Evolutionary conservation across 768 basidiomycete species (phyloP).

Genomic region (Suillus variegatus): DNA sequence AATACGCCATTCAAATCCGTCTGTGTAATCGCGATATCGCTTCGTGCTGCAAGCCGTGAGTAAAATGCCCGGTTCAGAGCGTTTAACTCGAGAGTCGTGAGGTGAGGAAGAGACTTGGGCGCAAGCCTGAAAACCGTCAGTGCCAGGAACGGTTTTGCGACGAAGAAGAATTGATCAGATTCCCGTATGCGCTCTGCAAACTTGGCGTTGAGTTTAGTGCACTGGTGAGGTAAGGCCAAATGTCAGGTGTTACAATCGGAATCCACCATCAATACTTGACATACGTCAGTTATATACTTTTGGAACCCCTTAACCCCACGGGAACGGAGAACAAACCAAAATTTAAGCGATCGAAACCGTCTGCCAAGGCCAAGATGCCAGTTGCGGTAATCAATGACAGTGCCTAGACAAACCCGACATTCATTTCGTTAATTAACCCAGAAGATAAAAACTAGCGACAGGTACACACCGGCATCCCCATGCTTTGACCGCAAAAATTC

Average conservation of each 20-base stretch:
- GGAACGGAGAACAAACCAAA: slow-evolving; percentile 90
- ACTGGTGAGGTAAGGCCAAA: slow-evolving; percentile 39
- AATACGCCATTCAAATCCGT: slow-evolving; percentile 72
- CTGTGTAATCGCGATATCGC: slow-evolving; percentile 75
- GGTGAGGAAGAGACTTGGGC: slow-evolving; percentile 29
- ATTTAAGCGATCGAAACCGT: slow-evolving; percentile 87
- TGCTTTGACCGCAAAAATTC: slow-evolving; percentile 80
- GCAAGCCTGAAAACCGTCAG: slow-evolving; percentile 76
- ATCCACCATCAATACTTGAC: slow-evolving; percentile 20
- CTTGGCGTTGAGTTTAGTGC: slow-evolving; percentile 56
- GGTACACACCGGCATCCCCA: slow-evolving; percentile 64
- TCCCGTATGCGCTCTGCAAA: slow-evolving; percentile 57
- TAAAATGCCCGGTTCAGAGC: slow-evolving; percentile 67
- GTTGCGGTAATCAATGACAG: slow-evolving; percentile 86
- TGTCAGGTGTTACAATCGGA: background rate
- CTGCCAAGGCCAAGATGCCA: slow-evolving; percentile 84
- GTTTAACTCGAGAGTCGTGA: slow-evolving; percentile 50
- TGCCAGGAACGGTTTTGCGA: slow-evolving; percentile 70
- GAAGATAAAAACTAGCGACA: background rate
- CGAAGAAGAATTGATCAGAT: slow-evolving; percentile 59
- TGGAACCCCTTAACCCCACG: slow-evolving; percentile 83
- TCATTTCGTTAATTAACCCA: background rate
- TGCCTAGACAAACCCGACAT: slow-evolving; percentile 42
- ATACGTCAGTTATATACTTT: slow-evolving; percentile 66
- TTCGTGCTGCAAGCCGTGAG: slow-evolving; percentile 53